A percentile compares a stretch with the other conserved stretches of the same genome.
phyloP scores from a whole-genome alignment of 495 filamentous ascomycete genomes.

The Choiromyces venosus region DNA sequence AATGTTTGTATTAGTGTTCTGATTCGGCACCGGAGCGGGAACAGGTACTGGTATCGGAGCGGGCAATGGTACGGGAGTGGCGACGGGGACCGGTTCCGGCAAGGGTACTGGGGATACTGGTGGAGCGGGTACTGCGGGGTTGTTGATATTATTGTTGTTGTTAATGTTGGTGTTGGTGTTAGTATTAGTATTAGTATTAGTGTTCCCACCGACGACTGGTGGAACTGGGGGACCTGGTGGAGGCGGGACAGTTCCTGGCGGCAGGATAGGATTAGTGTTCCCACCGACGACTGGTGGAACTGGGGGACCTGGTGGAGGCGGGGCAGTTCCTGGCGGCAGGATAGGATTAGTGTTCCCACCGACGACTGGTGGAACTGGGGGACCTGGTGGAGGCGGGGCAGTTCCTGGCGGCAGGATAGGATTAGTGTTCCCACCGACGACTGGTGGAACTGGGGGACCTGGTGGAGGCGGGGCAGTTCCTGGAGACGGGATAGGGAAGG shows the following conservation, averaged over 20 bases:
- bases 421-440: background rate
- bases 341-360: background rate
- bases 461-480: slow-evolving; percentile 1
- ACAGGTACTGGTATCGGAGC: background rate
- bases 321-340: background rate
- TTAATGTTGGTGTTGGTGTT: slow-evolving; percentile 9
- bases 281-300: background rate
- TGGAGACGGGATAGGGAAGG: background rate
- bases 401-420: background rate
- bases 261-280: background rate
- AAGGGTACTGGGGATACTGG: background rate
- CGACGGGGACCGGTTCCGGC: background rate
- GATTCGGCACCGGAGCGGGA: slow-evolving; percentile 1
- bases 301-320: background rate
- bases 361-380: background rate
- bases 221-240: background rate
- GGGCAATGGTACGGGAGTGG: background rate
- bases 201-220: background rate
- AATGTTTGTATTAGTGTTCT: slow-evolving; percentile 16
- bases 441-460: background rate
- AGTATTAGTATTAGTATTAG: background rate
- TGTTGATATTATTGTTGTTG: slow-evolving; percentile 8
- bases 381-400: background rate
- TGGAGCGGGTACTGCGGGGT: slow-evolving; percentile 2
- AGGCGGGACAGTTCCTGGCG: slow-evolving; percentile 1